Conservation (phyloP, 371 early-diverging fungal species). For the Choanephora cucurbitarum region DNA sequence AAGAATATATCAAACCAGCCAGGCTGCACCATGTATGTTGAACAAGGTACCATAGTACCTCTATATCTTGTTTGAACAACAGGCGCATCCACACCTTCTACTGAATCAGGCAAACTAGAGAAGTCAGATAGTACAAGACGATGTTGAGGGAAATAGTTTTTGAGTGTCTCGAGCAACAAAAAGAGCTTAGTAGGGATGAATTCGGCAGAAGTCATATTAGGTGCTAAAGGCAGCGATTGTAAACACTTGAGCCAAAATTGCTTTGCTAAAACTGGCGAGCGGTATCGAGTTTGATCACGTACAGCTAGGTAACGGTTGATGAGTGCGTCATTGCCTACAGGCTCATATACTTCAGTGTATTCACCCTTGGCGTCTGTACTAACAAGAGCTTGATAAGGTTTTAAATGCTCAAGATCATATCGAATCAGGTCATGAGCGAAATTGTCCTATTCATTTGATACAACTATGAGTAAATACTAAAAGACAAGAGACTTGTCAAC, state of each 20-base stretch:
- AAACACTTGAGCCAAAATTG: conserved; percentile 51
- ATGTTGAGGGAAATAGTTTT: conserved; percentile 83
- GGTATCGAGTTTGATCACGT: conserved; percentile 57
- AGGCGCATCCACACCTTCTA: conserved; percentile 84
- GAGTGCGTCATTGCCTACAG: conserved; percentile 71
- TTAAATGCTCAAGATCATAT: conserved; percentile 71
- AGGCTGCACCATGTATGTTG: conserved; percentile 93
- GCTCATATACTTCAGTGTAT: conserved; percentile 84
- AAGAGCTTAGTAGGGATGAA: conserved; percentile 92
- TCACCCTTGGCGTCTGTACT: conserved; percentile 80
- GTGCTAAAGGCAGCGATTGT: conserved; percentile 77
- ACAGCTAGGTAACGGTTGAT: conserved; percentile 70
- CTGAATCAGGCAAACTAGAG: conserved; percentile 76
- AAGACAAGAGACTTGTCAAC: conserved; percentile 9
- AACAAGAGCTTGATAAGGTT: conserved; percentile 83
- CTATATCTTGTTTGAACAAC: conserved; percentile 93
- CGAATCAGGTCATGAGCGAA: conserved; percentile 94
- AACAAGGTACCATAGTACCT: conserved; percentile 90
- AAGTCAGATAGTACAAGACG: conserved; percentile 92
- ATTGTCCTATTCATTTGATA: conserved; percentile 68
- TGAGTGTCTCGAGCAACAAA: conserved; percentile 73
- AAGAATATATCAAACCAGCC: conserved; percentile 99
- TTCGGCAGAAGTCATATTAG: conserved; percentile 83
- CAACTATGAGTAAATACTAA: neutral
- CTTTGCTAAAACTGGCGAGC: conserved; percentile 62